Percentiles rank a stretch among this genome's conserved stretches.
phyloP scores from a whole-genome alignment of 148 eudicot genomes.

The Polygonum aviculare region DNA sequence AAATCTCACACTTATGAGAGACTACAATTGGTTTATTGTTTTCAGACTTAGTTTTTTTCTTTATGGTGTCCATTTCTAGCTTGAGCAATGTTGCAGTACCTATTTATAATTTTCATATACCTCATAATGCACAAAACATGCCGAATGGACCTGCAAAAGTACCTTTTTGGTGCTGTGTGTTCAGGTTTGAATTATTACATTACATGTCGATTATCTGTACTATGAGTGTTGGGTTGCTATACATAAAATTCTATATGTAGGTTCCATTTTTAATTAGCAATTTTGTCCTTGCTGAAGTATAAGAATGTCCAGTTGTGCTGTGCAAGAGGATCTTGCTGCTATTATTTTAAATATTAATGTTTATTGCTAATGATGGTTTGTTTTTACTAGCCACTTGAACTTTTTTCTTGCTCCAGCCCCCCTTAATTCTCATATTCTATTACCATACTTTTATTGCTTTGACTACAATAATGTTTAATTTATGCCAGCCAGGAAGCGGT shows the following conservation, averaged over 20 bases:
- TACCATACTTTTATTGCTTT: background rate
- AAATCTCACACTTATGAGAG: no score
- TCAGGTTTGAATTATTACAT: no score
- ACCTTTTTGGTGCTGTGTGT: background rate
- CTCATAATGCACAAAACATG: background rate
- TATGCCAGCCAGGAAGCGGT: constrained; percentile 74
- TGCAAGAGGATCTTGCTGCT: background rate
- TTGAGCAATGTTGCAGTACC: background rate
- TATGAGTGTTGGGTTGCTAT: background rate
- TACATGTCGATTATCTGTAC: no score
- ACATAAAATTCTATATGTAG: background rate
- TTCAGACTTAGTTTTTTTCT: no score
- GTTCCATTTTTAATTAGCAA: background rate
- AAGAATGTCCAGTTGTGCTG: background rate
- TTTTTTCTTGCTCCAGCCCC: background rate
- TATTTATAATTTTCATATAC: background rate
- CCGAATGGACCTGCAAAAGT: background rate
- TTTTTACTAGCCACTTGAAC: background rate
- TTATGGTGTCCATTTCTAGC: no score
- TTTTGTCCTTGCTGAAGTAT: background rate
- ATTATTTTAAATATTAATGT: background rate
- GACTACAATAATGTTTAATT: background rate
- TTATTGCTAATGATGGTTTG: background rate
- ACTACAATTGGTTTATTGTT: no score
- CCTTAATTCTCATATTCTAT: background rate